Percentiles rank a stretch among this genome's conserved stretches.
Conservation (phyloP, 768 basidiomycete genomes). For the Cystofilobasidium bisporidii region DNA sequence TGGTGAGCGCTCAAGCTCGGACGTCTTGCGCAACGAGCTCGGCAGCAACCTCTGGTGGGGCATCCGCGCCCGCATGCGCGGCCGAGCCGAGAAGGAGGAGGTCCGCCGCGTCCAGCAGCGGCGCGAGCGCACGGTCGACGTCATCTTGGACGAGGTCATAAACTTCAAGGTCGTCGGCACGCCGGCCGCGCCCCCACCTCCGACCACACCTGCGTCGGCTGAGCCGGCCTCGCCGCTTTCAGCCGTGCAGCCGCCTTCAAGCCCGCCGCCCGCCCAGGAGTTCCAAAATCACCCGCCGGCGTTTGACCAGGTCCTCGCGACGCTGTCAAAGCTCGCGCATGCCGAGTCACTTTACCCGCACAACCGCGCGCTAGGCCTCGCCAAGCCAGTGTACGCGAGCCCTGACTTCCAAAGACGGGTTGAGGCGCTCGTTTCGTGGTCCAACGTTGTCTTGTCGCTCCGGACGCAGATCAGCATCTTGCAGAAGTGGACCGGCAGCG, state of each 20-base stretch:
- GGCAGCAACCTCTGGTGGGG: conserved; percentile 64
- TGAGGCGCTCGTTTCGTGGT: conserved; percentile 86
- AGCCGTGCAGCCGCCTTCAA: conserved; percentile 40
- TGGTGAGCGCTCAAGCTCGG: conserved; percentile 60
- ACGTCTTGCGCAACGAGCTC: conserved; percentile 36
- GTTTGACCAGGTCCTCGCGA: conserved; percentile 37
- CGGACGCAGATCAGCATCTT: conserved; percentile 68
- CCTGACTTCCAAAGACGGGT: conserved; percentile 65
- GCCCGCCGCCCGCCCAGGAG: neutral
- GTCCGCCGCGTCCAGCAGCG: conserved; percentile 69
- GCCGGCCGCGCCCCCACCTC: neutral
- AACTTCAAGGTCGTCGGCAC: conserved; percentile 55
- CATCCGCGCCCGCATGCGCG: conserved; percentile 74
- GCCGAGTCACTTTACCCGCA: conserved; percentile 81
- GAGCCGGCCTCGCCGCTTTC: conserved; percentile 20
- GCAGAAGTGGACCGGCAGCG: conserved; percentile 87
- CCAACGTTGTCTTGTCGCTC: conserved; percentile 74
- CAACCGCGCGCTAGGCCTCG: conserved; percentile 64
- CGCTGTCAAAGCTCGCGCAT: conserved; percentile 67
- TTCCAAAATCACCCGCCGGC: conserved; percentile 23
- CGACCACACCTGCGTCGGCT: conserved; percentile 32
- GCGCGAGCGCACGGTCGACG: conserved; percentile 67
- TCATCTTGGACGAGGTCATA: conserved; percentile 72
- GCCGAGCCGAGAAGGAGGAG: conserved; percentile 72
- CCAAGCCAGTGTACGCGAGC: conserved; percentile 62